These are phyloP conservation scores for Phymatotrichopsis omnivora DNA, from an alignment of 2,329 filamentous ascomycete species.

Conservation along the genomic window DNA sequence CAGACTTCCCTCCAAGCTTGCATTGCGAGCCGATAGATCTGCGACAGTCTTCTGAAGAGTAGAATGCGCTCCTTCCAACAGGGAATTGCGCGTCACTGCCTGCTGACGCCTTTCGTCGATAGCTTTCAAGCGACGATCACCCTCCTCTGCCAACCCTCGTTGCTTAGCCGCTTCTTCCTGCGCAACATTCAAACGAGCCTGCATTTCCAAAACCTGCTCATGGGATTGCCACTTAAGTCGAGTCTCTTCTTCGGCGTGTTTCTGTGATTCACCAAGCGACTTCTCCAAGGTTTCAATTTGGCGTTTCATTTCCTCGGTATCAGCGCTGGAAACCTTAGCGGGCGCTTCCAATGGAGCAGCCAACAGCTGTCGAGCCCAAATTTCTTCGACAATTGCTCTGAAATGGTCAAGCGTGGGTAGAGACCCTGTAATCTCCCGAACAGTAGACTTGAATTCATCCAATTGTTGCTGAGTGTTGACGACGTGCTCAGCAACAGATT, in stretches of 20 bases:
- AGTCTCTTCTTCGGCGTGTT: slow-evolving; percentile 54
- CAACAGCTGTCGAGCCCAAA: slow-evolving; percentile 42
- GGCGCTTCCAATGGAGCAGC: slow-evolving; percentile 25
- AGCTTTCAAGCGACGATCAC: slow-evolving; percentile 54
- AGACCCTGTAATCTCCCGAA: slow-evolving; percentile 36
- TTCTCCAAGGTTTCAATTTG: slow-evolving; percentile 61
- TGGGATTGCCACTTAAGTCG: slow-evolving; percentile 55
- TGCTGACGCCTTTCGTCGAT: slow-evolving; percentile 60
- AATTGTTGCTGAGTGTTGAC: slow-evolving; percentile 19
- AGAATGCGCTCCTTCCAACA: slow-evolving; percentile 58
- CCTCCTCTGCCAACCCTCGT: slow-evolving; percentile 49
- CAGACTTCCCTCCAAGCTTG: slow-evolving; percentile 49
- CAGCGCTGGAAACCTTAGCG: slow-evolving; percentile 23
- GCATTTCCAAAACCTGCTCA: slow-evolving; percentile 61
- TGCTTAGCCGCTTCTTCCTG: slow-evolving; percentile 36
- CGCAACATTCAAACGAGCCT: slow-evolving; percentile 35
- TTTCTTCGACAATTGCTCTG: slow-evolving; percentile 53
- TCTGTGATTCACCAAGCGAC: slow-evolving; percentile 53
- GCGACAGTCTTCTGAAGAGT: slow-evolving; percentile 44
- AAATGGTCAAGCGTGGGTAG: slow-evolving; percentile 44
- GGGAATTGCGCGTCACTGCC: slow-evolving; percentile 50
- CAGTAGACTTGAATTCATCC: slow-evolving; percentile 36
- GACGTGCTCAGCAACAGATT: slow-evolving; percentile 14
- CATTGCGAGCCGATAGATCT: slow-evolving; percentile 49
- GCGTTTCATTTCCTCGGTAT: slow-evolving; percentile 39